Evolutionary conservation across 306 rosid genomes (phyloP).

Genomic region (Parietaria judaica): DNA sequence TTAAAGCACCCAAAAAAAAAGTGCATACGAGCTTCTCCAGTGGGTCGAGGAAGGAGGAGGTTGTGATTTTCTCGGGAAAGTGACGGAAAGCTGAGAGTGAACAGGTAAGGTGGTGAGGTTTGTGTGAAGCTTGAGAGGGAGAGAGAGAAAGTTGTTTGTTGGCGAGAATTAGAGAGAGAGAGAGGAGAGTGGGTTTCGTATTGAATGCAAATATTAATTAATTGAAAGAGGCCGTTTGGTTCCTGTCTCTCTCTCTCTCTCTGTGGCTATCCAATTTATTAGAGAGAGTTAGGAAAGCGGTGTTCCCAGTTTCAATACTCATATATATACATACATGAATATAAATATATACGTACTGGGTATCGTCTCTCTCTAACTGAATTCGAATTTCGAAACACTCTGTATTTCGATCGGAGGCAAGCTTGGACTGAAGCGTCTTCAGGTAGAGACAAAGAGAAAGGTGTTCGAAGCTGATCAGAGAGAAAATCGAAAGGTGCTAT

Average conservation of each 20-base stretch:
- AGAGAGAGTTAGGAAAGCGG: constrained; percentile 15
- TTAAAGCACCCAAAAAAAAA: neutral
- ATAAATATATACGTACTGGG: constrained; percentile 7
- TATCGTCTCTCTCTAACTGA: neutral
- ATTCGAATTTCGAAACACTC: no score
- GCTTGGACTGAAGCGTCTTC: no score
- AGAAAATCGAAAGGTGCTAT: constrained; percentile 3
- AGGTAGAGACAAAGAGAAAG: no score
- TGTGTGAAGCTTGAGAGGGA: neutral
- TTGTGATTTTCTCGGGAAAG: constrained; percentile 2
- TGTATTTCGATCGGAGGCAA: no score
- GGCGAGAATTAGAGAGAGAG: constrained; percentile 18
- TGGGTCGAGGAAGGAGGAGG: neutral
- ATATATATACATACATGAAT: neutral
- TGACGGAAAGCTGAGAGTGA: constrained; percentile 9
- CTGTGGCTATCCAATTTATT: constrained; percentile 22
- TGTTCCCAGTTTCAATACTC: neutral
- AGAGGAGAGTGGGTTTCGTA: constrained; percentile 16
- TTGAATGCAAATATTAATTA: constrained; percentile 24
- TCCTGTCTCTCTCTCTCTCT: constrained; percentile 5
- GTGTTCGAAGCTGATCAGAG: no score
- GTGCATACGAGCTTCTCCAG: neutral
- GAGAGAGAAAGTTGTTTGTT: constrained; percentile 11
- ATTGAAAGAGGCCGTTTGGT: constrained; percentile 20
- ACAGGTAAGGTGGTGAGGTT: neutral